phyloP scores from a whole-genome alignment of 768 basidiomycete genomes.

The Leccinellum luteum region DNA sequence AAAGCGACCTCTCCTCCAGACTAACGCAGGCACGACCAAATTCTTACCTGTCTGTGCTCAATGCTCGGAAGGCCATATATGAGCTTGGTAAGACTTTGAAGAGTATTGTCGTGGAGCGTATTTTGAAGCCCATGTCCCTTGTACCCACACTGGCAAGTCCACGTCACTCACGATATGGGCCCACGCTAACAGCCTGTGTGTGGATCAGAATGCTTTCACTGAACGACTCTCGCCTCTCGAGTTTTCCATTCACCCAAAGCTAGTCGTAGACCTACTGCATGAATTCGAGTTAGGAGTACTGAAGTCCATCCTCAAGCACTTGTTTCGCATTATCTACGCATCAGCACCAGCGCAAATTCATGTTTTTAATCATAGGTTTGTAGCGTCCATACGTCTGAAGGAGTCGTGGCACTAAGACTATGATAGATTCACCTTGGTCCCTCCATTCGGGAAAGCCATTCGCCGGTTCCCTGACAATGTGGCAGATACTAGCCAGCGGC shows the following conservation, averaged over 20 bases:
- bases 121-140: neutral
- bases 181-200: neutral
- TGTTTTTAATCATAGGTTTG: neutral
- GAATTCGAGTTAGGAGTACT: neutral
- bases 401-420: neutral
- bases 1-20: neutral
- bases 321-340: neutral
- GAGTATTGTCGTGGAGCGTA: neutral
- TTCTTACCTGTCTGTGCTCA: neutral
- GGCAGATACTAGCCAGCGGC: slow-evolving; percentile 37
- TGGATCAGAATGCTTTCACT: neutral
- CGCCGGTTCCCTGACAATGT: slow-evolving; percentile 35
- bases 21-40: neutral
- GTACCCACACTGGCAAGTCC: slow-evolving; percentile 11
- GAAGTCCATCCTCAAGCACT: neutral
- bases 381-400: neutral
- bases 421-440: neutral
- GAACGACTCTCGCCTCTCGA: neutral
- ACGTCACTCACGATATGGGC: neutral
- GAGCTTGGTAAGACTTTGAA: neutral
- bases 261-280: neutral
- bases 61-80: slow-evolving; percentile 5
- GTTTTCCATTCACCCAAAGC: neutral
- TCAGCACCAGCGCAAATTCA: neutral
- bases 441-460: slow-evolving; percentile 32